These are phyloP conservation scores for Hygrophoropsis aurantiaca DNA, from an alignment of 768 basidiomycete genomes.

Conservation along the genomic window DNA sequence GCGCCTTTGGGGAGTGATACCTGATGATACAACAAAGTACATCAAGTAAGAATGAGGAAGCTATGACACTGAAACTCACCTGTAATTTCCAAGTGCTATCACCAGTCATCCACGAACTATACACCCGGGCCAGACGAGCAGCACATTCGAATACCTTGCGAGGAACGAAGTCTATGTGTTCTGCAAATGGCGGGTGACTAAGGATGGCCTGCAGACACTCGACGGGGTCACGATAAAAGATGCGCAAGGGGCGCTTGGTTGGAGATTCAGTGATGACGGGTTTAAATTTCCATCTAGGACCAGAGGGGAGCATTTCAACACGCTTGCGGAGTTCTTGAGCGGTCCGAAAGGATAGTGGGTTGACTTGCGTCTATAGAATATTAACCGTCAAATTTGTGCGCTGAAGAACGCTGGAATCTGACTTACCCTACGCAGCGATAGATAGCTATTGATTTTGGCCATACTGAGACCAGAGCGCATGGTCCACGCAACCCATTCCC, in stretches of 20 bases:
- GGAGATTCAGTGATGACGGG: slow-evolving; percentile 9
- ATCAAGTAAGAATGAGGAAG: slow-evolving; percentile 11
- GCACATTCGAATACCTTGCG: slow-evolving; percentile 11
- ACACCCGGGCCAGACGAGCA: slow-evolving; percentile 10
- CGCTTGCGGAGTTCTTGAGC: slow-evolving; percentile 26
- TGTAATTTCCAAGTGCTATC: slow-evolving; percentile 26
- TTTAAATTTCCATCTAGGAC: slow-evolving; percentile 20
- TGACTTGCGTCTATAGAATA: background rate
- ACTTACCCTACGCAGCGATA: background rate
- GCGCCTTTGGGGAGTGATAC: slow-evolving; percentile 19
- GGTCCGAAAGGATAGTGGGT: slow-evolving; percentile 21
- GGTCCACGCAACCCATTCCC: background rate
- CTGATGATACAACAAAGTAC: slow-evolving; percentile 13
- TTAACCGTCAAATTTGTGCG: background rate
- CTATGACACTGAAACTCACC: slow-evolving; percentile 9
- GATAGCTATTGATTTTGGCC: background rate
- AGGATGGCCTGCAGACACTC: slow-evolving; percentile 29
- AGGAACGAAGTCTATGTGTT: slow-evolving; percentile 22
- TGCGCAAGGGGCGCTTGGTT: slow-evolving; percentile 21
- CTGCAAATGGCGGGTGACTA: slow-evolving; percentile 19
- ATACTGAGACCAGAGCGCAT: background rate
- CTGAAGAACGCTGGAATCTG: no score
- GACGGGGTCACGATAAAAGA: slow-evolving; percentile 29
- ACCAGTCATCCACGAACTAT: slow-evolving; percentile 17
- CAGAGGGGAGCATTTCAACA: slow-evolving; percentile 25